A percentile compares a stretch with the other conserved stretches of the same genome.
Conservation (phyloP, 129 eudicot species). For the Erigeron canadensis region DNA sequence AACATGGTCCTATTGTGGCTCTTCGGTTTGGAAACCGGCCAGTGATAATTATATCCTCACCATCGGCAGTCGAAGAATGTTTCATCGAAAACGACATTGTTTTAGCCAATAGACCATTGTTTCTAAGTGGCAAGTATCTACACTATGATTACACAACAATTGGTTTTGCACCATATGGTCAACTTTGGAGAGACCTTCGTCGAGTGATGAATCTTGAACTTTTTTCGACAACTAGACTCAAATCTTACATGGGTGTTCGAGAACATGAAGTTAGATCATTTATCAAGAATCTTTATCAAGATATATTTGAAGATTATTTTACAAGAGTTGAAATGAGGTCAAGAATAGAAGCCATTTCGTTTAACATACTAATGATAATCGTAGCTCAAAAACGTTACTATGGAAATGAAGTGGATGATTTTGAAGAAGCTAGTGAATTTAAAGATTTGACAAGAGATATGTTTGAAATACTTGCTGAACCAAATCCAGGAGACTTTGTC, state of each 20-base stretch:
- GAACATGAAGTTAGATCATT: conserved; percentile 30
- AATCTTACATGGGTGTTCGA: conserved; percentile 3
- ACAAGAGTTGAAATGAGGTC: conserved; percentile 36
- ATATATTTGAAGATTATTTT: not conserved
- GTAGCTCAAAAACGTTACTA: conserved; percentile 42
- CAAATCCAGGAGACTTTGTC: conserved; percentile 45
- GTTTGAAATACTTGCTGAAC: conserved; percentile 27
- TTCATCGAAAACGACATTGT: conserved; percentile 19
- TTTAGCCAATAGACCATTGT: conserved; percentile 22
- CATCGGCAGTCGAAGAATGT: not conserved
- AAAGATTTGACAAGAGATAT: conserved; percentile 19
- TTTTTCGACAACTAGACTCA: conserved; percentile 12
- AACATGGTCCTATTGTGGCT: too few species aligned
- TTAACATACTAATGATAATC: conserved; percentile 43
- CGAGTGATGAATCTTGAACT: conserved; percentile 4
- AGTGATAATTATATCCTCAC: too few species aligned
- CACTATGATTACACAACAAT: conserved; percentile 12
- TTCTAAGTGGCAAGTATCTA: conserved; percentile 1
- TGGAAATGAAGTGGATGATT: conserved; percentile 30
- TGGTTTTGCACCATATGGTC: conserved; percentile 14
- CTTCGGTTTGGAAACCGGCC: too few species aligned
- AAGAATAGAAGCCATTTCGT: conserved; percentile 32
- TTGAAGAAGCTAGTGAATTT: conserved; percentile 32
- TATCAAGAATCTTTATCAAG: conserved; percentile 21
- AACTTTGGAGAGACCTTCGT: conserved; percentile 21